phyloP scores from a whole-genome alignment of 768 basidiomycete species.

The Ramaria rubella region DNA sequence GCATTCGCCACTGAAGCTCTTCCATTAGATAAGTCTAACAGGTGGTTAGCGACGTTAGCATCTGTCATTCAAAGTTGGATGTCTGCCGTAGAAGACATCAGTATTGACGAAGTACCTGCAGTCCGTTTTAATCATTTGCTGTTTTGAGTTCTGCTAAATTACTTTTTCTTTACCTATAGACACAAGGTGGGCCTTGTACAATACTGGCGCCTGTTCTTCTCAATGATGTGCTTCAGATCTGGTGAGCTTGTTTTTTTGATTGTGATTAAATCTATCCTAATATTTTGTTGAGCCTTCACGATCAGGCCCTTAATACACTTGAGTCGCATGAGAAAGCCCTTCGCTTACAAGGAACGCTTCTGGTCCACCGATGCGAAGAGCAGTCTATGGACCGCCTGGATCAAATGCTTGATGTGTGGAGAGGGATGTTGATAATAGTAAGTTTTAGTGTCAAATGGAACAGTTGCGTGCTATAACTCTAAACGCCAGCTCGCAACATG shows the following conservation, averaged over 20 bases:
- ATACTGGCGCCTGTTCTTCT: slow-evolving; percentile 4
- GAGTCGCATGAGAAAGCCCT: background rate
- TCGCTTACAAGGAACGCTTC: background rate
- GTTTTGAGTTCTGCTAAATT: too few relatives aligned
- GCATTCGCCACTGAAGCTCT: background rate
- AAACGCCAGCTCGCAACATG: background rate
- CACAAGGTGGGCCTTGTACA: background rate
- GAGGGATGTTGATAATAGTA: background rate
- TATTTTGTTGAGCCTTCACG: background rate
- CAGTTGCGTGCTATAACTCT: background rate
- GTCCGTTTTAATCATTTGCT: slow-evolving; percentile 30
- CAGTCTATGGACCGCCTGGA: background rate
- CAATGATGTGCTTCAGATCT: background rate
- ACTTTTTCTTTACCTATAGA: too few relatives aligned
- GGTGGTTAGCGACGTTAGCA: slow-evolving; percentile 17
- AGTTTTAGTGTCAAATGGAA: background rate
- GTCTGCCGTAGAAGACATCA: slow-evolving; percentile 30
- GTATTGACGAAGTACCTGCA: slow-evolving; percentile 28
- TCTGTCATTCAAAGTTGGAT: slow-evolving; percentile 42
- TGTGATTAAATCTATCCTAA: background rate
- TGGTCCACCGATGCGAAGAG: background rate
- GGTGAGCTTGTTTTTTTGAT: background rate
- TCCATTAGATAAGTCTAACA: slow-evolving; percentile 19
- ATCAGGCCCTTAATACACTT: background rate
- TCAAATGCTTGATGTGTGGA: slow-evolving; percentile 2